Evolutionary conservation across 345 rosid genomes (phyloP).

Genomic region (Moricandia moricandioides): DNA sequence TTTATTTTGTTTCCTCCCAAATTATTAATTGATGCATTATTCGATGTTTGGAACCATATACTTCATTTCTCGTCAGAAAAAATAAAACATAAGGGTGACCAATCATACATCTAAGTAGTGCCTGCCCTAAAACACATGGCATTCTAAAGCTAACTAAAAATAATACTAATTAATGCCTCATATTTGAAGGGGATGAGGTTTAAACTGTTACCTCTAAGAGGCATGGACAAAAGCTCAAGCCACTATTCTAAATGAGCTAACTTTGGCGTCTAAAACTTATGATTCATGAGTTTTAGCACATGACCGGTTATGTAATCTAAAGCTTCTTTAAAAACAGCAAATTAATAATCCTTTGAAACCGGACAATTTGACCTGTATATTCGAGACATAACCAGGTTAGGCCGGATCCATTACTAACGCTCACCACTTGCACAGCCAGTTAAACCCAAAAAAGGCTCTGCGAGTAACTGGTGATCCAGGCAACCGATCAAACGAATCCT

Average conservation of each 20-base stretch:
- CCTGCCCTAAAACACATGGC: not conserved
- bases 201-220: not conserved
- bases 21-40: not conserved
- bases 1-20: not conserved
- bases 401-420: not conserved
- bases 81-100: not conserved
- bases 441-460: not conserved
- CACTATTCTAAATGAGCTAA: not conserved
- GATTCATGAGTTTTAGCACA: not conserved
- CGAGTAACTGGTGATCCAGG: not conserved
- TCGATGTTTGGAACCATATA: conserved; percentile 5
- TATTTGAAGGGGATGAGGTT: not conserved
- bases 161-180: not conserved
- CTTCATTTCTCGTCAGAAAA: conserved; percentile 12
- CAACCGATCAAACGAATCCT: not conserved
- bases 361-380: not conserved
- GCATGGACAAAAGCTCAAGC: not conserved
- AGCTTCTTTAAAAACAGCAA: not conserved
- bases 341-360: not conserved
- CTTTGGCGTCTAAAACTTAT: not conserved
- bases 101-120: not conserved
- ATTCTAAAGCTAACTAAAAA: not conserved
- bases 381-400: not conserved
- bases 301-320: not conserved
- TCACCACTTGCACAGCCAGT: too few relatives aligned